Evolutionary conservation across 805 yeast species (phyloP).

Genomic region (Torulaspora franciscae): DNA sequence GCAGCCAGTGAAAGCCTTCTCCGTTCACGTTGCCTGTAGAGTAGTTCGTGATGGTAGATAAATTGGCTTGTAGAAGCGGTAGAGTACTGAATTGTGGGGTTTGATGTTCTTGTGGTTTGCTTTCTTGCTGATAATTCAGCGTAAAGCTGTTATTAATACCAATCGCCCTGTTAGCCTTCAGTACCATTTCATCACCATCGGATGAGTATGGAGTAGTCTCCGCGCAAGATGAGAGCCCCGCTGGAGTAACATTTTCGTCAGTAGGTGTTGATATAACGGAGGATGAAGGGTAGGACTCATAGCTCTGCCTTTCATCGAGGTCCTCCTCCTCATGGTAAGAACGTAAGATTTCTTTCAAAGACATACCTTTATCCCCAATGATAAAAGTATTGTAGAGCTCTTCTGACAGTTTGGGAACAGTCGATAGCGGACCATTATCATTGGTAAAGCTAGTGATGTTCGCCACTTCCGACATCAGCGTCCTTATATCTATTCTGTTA

Average conservation of each 20-base stretch:
- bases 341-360: conserved; percentile 18
- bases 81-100: conserved; percentile 5
- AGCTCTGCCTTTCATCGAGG: conserved; percentile 11
- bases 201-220: conserved; percentile 16
- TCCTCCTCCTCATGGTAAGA: conserved; percentile 13
- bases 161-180: conserved; percentile 11
- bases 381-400: conserved; percentile 18
- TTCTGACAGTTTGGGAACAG: conserved; percentile 21
- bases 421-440: conserved; percentile 27
- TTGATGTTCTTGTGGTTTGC: neutral
- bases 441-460: conserved; percentile 26
- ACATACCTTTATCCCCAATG: conserved; percentile 19
- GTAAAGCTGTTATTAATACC: conserved; percentile 20
- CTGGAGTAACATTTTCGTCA: conserved; percentile 9
- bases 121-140: neutral
- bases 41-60: conserved; percentile 22
- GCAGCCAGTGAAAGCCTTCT: conserved; percentile 15
- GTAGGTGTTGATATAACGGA: conserved; percentile 8
- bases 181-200: conserved; percentile 11
- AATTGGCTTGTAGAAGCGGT: conserved; percentile 17
- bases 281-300: conserved; percentile 10
- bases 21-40: conserved; percentile 11
- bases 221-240: conserved; percentile 7
- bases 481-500: conserved; percentile 28
- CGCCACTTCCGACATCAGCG: conserved; percentile 24